Percentiles rank a stretch among this genome's conserved stretches.
phyloP scores from a whole-genome alignment of 2,329 filamentous ascomycete species.

The Talaromyces sp. region DNA sequence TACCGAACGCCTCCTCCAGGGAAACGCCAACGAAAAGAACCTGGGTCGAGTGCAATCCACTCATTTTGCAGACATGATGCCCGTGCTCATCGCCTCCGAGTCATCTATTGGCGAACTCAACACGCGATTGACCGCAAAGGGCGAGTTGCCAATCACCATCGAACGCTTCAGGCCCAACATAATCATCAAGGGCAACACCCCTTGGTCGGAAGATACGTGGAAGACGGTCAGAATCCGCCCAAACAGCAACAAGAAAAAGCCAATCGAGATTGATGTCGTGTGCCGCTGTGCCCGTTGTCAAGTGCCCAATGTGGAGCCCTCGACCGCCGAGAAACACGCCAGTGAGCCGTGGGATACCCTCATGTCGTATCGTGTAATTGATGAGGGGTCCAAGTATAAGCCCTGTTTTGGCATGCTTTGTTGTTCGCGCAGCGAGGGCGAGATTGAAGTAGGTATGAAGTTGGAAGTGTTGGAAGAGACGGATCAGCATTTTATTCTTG shows the following conservation, averaged over 20 bases:
- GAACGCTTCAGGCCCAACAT: slow-evolving; percentile 62
- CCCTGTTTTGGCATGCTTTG: slow-evolving; percentile 64
- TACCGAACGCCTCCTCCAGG: slow-evolving; percentile 47
- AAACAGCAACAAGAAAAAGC: not conserved
- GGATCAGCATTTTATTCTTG: slow-evolving; percentile 50
- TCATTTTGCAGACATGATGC: slow-evolving; percentile 57
- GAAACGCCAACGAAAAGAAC: slow-evolving; percentile 49
- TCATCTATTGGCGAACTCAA: slow-evolving; percentile 56
- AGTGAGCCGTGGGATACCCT: slow-evolving; percentile 58
- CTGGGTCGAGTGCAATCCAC: slow-evolving; percentile 51
- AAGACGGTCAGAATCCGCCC: slow-evolving; percentile 44
- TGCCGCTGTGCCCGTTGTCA: slow-evolving; percentile 56
- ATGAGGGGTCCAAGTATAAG: slow-evolving; percentile 57
- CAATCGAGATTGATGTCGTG: slow-evolving; percentile 50
- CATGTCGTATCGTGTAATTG: slow-evolving; percentile 55
- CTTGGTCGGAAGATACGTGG: slow-evolving; percentile 61
- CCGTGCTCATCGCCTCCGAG: slow-evolving; percentile 51
- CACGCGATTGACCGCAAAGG: slow-evolving; percentile 37
- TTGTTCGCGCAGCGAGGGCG: slow-evolving; percentile 51
- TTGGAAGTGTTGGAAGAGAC: slow-evolving; percentile 55
- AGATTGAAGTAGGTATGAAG: slow-evolving; percentile 52
- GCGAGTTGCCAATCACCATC: slow-evolving; percentile 47
- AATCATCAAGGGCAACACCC: slow-evolving; percentile 48
- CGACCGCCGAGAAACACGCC: slow-evolving; percentile 54
- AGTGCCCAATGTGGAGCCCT: slow-evolving; percentile 60